These are phyloP conservation scores for Kurtzmaniella fragi DNA, from an alignment of 805 yeast species.

Conservation along the genomic window DNA sequence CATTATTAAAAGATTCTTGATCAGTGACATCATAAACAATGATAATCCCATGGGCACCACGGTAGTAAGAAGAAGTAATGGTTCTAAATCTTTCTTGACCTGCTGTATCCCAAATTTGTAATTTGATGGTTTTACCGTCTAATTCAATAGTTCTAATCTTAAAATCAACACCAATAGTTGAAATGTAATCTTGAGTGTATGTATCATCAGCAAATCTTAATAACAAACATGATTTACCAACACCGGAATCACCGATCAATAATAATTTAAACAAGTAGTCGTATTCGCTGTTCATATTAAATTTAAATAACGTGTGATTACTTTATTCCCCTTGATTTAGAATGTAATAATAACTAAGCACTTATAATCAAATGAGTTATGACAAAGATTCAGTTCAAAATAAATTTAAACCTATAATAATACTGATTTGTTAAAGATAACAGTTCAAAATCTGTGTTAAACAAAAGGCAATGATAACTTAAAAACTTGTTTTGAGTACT, in stretches of 20 bases:
- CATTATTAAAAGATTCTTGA: constrained; percentile 93
- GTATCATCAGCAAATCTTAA: constrained; percentile 94
- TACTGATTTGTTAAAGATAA: too few relatives aligned
- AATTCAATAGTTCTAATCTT: constrained; percentile 94
- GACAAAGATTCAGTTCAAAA: too few relatives aligned
- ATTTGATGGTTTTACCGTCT: constrained; percentile 87
- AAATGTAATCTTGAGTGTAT: constrained; percentile 93
- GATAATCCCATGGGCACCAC: constrained; percentile 98
- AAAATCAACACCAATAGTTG: constrained; percentile 97
- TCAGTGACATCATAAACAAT: constrained; percentile 98
- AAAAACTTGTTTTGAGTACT: too few relatives aligned
- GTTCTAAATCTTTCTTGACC: constrained; percentile 97
- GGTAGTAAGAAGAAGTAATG: constrained; percentile 92
- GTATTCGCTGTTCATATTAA: constrained; percentile 83
- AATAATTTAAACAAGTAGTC: constrained; percentile 93
- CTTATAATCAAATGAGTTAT: too few relatives aligned
- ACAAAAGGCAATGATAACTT: too few relatives aligned
- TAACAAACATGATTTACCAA: constrained; percentile 84
- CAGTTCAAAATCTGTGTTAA: too few relatives aligned
- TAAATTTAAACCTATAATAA: too few relatives aligned
- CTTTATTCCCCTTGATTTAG: too few relatives aligned
- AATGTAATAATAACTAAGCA: too few relatives aligned
- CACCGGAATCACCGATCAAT: constrained; percentile 91
- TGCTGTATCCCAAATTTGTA: constrained; percentile 97
- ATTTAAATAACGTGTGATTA: too few relatives aligned